A percentile compares a stretch with the other conserved stretches of the same genome.
Conservation (phyloP, 768 basidiomycete genomes). For the Mycena floridula region DNA sequence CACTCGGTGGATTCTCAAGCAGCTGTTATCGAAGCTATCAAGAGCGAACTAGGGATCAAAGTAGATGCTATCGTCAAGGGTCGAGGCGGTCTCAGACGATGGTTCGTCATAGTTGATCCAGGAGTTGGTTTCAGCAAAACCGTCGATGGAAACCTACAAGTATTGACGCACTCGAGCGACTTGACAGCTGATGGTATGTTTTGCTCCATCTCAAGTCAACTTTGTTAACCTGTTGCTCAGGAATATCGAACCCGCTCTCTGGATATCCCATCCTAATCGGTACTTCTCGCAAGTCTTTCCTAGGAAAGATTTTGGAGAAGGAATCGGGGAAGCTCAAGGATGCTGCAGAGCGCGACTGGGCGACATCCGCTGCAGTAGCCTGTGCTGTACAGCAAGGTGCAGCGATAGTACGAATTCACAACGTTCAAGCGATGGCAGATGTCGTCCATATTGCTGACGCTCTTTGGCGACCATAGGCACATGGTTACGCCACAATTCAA, state of each 20-base stretch:
- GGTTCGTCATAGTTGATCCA: constrained; percentile 88
- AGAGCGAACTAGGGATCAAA: constrained; percentile 63
- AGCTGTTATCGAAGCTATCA: constrained; percentile 60
- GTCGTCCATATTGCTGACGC: constrained; percentile 61
- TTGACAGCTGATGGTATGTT: constrained; percentile 45
- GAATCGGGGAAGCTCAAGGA: constrained; percentile 47
- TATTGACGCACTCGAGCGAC: constrained; percentile 47
- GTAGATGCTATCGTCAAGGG: constrained; percentile 61
- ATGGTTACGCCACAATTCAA: neutral
- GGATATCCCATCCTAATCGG: constrained; percentile 72
- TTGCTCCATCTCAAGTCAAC: too few species aligned
- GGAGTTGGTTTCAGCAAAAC: constrained; percentile 95
- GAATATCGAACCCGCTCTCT: constrained; percentile 40
- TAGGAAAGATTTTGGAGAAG: constrained; percentile 57
- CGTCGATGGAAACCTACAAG: constrained; percentile 60
- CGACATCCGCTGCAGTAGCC: constrained; percentile 72
- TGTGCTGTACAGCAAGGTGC: constrained; percentile 73
- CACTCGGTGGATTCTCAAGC: constrained; percentile 13
- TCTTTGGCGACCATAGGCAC: constrained; percentile 34
- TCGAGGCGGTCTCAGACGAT: constrained; percentile 68
- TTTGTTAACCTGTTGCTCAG: too few species aligned
- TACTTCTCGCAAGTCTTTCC: constrained; percentile 77
- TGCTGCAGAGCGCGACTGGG: constrained; percentile 68
- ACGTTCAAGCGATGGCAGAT: constrained; percentile 68
- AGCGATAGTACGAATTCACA: constrained; percentile 76